These are phyloP conservation scores for Rhodamnia rubescens DNA, from an alignment of 345 rosid genomes.

Conservation along the genomic window DNA sequence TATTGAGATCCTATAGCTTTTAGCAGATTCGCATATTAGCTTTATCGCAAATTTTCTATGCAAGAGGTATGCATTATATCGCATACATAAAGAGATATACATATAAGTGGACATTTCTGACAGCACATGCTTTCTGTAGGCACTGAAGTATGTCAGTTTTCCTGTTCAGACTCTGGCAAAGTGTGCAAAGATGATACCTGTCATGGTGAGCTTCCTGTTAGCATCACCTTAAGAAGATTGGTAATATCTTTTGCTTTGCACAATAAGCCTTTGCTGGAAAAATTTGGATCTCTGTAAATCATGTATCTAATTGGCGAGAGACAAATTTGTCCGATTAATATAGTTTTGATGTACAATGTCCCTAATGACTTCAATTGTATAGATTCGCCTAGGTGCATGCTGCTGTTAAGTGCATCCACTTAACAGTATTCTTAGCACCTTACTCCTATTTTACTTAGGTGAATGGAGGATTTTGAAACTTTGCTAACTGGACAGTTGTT, in stretches of 20 bases:
- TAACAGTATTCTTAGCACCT: neutral
- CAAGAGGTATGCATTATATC: neutral
- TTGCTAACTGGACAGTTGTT: neutral
- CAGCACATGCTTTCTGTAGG: slow-evolving; percentile 32
- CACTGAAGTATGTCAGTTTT: slow-evolving; percentile 94
- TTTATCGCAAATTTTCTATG: neutral
- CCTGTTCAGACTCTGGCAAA: slow-evolving; percentile 92
- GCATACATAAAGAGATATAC: neutral
- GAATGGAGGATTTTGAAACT: neutral
- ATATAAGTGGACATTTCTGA: neutral
- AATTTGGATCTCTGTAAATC: neutral
- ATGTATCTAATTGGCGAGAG: neutral
- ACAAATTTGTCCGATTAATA: neutral
- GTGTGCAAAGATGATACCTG: slow-evolving; percentile 98
- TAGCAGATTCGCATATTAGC: neutral
- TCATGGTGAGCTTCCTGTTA: slow-evolving; percentile 52
- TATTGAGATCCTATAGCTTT: neutral
- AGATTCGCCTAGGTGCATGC: neutral
- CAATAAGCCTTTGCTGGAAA: neutral
- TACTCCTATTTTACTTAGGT: neutral
- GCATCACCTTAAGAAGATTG: neutral
- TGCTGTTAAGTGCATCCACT: neutral
- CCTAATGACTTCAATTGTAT: neutral
- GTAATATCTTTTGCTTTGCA: neutral
- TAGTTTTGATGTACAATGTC: neutral